A percentile compares a stretch with the other conserved stretches of the same genome.
Evolutionary conservation across 495 filamentous ascomycete species (phyloP).

Genomic region (Hypoxylon subgilvum): DNA sequence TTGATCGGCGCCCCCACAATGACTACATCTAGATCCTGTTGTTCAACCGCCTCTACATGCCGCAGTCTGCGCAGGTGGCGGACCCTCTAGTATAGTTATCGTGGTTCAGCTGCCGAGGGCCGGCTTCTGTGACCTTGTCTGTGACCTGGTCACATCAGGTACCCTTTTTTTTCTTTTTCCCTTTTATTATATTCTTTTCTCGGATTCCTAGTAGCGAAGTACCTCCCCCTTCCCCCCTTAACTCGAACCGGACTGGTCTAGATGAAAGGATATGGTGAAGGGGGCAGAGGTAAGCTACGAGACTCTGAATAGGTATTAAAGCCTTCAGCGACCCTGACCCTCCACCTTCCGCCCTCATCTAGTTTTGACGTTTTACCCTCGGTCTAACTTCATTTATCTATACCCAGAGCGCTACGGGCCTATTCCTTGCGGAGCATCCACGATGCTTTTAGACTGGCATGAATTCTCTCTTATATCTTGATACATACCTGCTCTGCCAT

Average conservation of each 20-base stretch:
- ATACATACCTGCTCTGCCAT: conserved; percentile 12
- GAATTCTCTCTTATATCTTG: conserved; percentile 18
- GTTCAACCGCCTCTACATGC: conserved; percentile 32
- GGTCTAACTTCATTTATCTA: conserved; percentile 13
- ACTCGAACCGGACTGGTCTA: conserved; percentile 36
- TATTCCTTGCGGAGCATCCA: conserved; percentile 34
- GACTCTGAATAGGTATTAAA: conserved; percentile 29
- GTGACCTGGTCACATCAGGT: conserved; percentile 40
- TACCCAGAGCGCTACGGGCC: conserved; percentile 29
- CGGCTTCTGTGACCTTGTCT: conserved; percentile 36
- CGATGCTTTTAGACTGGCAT: conserved; percentile 32
- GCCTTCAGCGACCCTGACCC: conserved; percentile 34
- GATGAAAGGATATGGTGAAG: conserved; percentile 27
- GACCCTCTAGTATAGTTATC: conserved; percentile 31
- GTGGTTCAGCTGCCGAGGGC: conserved; percentile 39
- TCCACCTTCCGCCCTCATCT: conserved; percentile 20
- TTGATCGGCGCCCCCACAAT: conserved; percentile 42
- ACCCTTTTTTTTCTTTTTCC: conserved; percentile 9
- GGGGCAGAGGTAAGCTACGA: conserved; percentile 19
- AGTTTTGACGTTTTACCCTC: conserved; percentile 16
- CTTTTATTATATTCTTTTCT: conserved; percentile 11
- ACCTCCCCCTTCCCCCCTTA: conserved; percentile 27
- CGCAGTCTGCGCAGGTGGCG: conserved; percentile 36
- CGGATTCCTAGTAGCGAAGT: conserved; percentile 22
- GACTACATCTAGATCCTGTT: conserved; percentile 40